A percentile compares a stretch with the other conserved stretches of the same genome.
Evolutionary conservation across 768 basidiomycete species (phyloP).

Genomic region (Mycena maculata): DNA sequence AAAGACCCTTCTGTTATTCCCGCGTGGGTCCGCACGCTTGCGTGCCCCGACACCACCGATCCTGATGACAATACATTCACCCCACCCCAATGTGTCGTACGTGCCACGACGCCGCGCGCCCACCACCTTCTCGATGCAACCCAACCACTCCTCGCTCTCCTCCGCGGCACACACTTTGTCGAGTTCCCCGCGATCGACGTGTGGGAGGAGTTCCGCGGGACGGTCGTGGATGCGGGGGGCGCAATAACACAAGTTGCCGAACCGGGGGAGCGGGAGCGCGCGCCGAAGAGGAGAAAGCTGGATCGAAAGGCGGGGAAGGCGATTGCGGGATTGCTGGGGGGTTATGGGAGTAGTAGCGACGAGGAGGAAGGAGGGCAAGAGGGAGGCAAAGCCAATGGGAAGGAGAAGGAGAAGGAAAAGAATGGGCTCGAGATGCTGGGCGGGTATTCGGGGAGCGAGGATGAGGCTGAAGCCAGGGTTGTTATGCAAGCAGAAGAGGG

Average conservation of each 20-base stretch:
- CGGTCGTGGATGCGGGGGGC: conserved; percentile 68
- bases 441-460: conserved; percentile 57
- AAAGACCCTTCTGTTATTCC: conserved; percentile 63
- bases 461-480: conserved; percentile 37
- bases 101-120: conserved; percentile 50
- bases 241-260: conserved; percentile 47
- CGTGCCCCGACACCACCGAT: conserved; percentile 65
- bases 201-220: conserved; percentile 75
- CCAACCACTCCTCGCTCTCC: conserved; percentile 56
- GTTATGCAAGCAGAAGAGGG: conserved; percentile 28
- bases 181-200: conserved; percentile 90
- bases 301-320: conserved; percentile 62
- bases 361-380: conserved; percentile 48
- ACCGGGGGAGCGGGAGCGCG: conserved; percentile 46
- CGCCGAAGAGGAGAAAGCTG: conserved; percentile 68
- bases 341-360: conserved; percentile 66
- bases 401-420: conserved; percentile 37
- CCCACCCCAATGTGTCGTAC: conserved; percentile 71
- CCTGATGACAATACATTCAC: conserved; percentile 68
- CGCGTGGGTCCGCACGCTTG: conserved; percentile 66
- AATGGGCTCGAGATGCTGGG: conserved; percentile 56
- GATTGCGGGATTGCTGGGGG: conserved; percentile 68
- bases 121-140: conserved; percentile 71
- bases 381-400: too few relatives aligned
- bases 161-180: conserved; percentile 75